Conservation (phyloP, 2,329 filamentous ascomycete genomes). For the Exophiala oligosperma region DNA sequence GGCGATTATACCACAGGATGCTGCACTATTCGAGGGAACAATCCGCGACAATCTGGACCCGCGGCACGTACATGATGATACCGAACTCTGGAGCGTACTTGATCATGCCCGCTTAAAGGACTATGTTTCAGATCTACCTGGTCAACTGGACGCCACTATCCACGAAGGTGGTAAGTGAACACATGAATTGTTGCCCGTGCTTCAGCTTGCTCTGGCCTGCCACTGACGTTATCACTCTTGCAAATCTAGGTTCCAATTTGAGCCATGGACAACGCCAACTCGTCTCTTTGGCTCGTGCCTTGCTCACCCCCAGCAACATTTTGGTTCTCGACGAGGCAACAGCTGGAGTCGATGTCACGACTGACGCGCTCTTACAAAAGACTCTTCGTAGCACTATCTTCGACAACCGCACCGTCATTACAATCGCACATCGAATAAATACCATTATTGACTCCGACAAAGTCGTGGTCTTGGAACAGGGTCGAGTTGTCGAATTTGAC, state of each 20-base stretch:
- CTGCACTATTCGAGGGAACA: slow-evolving; percentile 89
- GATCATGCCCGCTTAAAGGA: slow-evolving; percentile 93
- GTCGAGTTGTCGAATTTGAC: slow-evolving; percentile 89
- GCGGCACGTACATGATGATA: slow-evolving; percentile 91
- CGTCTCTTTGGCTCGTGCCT: slow-evolving; percentile 85
- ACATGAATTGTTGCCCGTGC: not conserved
- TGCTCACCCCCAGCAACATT: slow-evolving; percentile 95
- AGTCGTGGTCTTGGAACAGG: slow-evolving; percentile 90
- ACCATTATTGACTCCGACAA: slow-evolving; percentile 88
- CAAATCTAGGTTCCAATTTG: slow-evolving; percentile 75
- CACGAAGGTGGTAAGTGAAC: slow-evolving; percentile 81
- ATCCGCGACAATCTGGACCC: slow-evolving; percentile 95
- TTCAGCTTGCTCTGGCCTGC: slow-evolving; percentile 6
- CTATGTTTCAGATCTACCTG: slow-evolving; percentile 81
- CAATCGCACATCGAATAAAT: slow-evolving; percentile 96
- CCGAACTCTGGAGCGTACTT: slow-evolving; percentile 92
- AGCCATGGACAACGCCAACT: slow-evolving; percentile 94
- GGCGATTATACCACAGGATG: slow-evolving; percentile 97
- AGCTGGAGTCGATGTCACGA: slow-evolving; percentile 70
- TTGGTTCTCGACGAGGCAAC: slow-evolving; percentile 96
- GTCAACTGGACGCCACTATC: slow-evolving; percentile 84
- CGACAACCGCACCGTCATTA: slow-evolving; percentile 92
- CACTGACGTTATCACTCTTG: slow-evolving; percentile 12
- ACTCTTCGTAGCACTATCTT: slow-evolving; percentile 69
- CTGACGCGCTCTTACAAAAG: slow-evolving; percentile 64